Conservation (phyloP, 192 early-diverging fungal genomes). For the Linnemannia hyalina region DNA sequence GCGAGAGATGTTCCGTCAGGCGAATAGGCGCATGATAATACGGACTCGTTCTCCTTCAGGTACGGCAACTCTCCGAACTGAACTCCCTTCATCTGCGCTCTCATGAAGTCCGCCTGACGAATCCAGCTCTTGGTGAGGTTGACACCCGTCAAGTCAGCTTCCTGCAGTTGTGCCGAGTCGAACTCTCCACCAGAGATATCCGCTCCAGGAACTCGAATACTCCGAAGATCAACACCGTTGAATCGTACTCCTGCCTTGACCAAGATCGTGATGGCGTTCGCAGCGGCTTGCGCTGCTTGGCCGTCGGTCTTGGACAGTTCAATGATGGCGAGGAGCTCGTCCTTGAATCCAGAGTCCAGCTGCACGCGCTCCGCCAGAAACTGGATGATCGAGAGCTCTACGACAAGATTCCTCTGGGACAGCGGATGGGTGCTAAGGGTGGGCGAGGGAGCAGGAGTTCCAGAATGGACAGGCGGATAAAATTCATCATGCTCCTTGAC, state of each 20-base stretch:
- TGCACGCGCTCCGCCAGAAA: constrained; percentile 16
- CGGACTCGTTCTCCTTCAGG: background rate
- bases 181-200: constrained; percentile 10
- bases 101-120: background rate
- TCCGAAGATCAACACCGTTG: constrained; percentile 2
- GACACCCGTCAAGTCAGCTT: background rate
- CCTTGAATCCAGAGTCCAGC: constrained; percentile 5
- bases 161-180: constrained; percentile 11
- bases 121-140: constrained; percentile 11
- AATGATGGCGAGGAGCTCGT: constrained; percentile 2
- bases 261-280: constrained; percentile 21
- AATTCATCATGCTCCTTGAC: background rate
- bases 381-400: background rate
- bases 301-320: constrained; percentile 11
- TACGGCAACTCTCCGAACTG: constrained; percentile 10
- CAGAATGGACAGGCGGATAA: background rate
- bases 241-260: constrained; percentile 3
- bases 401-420: background rate
- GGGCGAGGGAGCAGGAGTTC: background rate
- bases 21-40: background rate
- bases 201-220: constrained; percentile 14
- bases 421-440: background rate
- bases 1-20: background rate
- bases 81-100: background rate
- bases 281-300: background rate